Evolutionary conservation across 352 stramenopile species (phyloP), one percentile per base, ranked within the genome.

Genomic region (Elongisporangium senticosum): DNA sequence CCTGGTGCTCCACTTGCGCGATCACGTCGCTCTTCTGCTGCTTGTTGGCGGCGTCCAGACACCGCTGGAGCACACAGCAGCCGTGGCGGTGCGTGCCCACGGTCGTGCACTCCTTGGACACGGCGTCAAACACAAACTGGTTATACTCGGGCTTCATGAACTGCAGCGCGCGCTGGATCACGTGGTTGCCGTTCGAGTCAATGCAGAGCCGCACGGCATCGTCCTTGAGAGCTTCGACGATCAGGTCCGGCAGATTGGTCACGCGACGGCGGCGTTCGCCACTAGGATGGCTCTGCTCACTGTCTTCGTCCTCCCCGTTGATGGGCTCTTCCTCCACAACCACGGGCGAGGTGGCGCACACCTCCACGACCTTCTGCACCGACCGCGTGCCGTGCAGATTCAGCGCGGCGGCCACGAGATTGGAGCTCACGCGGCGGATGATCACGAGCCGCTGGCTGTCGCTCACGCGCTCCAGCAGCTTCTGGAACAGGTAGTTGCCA

Each of bases 401-500:
- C 57, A 99, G 79, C 68, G 96, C 96, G 15, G 96, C 96, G 55
- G 96, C 95, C 5, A 99, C 95, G 33, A 99, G 82, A 55, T 98
- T 87, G 2, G 80, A 75, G 56, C 90, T 90, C 21, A 99, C 96
- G 58, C 84, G 95, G n/a, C 75, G 77, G 39, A 99, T 83, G 63
- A 99, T 94, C 61, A 89, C 92, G 21, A 98, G 73, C 0, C 96
- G 85, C 65, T 98, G 90, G 43, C 88, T 81, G 5, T 87, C 77
- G 28, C 78, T 92, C 52, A 97, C 95, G 51, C 97, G 91, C 62
- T 99, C 97, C 23, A 99, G 75, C 28, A 99, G 93, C 74, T 99
- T 99, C 75, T 99, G 97, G 71, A 99, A 99, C 13, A 99, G 72
- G 62, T 99, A 99, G 69, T 99, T 99, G 7, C 97, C 97, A 71